These are phyloP conservation scores for Aspergillus clavatus DNA, from an alignment of 2,329 filamentous ascomycete species.

Conservation along the genomic window DNA sequence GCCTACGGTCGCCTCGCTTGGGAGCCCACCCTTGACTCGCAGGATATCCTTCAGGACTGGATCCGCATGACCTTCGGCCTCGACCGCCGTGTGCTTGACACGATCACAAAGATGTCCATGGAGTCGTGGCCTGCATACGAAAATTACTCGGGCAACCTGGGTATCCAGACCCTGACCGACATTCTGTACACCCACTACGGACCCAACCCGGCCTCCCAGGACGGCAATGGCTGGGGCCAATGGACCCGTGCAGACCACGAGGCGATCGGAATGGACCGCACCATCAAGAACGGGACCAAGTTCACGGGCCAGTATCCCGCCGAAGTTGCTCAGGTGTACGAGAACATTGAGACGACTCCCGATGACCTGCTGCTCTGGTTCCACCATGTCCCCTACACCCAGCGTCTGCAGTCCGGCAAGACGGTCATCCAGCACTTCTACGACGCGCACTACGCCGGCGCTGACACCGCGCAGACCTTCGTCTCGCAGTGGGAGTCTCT, in stretches of 20 bases:
- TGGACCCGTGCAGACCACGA: slow-evolving; percentile 62
- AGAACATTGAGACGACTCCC: slow-evolving; percentile 58
- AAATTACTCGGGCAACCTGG: slow-evolving; percentile 65
- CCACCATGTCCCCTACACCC: slow-evolving; percentile 66
- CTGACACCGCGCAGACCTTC: slow-evolving; percentile 58
- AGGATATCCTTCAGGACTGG: slow-evolving; percentile 59
- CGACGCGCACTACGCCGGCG: slow-evolving; percentile 57
- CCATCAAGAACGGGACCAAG: slow-evolving; percentile 62
- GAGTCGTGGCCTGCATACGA: slow-evolving; percentile 67
- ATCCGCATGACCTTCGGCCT: slow-evolving; percentile 61
- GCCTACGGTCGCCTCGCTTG: slow-evolving; percentile 64
- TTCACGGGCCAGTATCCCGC: slow-evolving; percentile 62
- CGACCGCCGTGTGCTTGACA: slow-evolving; percentile 52
- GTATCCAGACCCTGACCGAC: slow-evolving; percentile 64
- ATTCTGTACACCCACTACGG: slow-evolving; percentile 65
- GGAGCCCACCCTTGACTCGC: slow-evolving; percentile 51
- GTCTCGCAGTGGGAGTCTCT: slow-evolving; percentile 50
- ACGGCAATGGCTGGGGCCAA: slow-evolving; percentile 65
- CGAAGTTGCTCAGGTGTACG: slow-evolving; percentile 55
- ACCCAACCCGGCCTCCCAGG: slow-evolving; percentile 61
- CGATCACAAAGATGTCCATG: slow-evolving; percentile 60
- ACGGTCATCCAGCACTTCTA: slow-evolving; percentile 66
- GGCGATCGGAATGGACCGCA: slow-evolving; percentile 67
- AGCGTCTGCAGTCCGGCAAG: slow-evolving; percentile 57
- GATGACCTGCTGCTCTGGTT: slow-evolving; percentile 69